These are phyloP conservation scores for Apiotrichum laibachii DNA, from an alignment of 1,284 basidiomycete species.

Conservation along the genomic window DNA sequence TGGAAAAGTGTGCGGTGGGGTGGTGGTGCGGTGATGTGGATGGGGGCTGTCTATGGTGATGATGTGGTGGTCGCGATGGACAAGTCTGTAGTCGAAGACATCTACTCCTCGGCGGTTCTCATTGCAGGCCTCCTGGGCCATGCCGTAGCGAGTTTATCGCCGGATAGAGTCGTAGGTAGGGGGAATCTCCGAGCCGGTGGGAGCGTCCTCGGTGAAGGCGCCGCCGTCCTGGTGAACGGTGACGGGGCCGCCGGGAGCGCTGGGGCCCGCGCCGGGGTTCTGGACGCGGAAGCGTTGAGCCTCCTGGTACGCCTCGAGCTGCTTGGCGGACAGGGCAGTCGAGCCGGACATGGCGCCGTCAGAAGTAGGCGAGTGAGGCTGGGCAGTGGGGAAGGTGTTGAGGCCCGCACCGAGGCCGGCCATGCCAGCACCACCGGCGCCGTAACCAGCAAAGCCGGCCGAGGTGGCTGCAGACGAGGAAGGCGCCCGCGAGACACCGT, in stretches of 20 bases:
- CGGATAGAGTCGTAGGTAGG: constrained; percentile 42
- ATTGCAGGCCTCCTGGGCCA: too few species aligned
- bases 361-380: too few species aligned
- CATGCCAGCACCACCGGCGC: constrained; percentile 25
- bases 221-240: constrained; percentile 43
- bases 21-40: background rate
- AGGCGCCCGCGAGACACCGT: constrained; percentile 34
- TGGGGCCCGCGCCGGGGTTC: constrained; percentile 19
- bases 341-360: too few species aligned
- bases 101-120: too few species aligned
- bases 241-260: too few species aligned
- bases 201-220: constrained; percentile 22
- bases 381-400: constrained; percentile 9
- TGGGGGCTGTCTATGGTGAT: background rate
- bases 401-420: constrained; percentile 3
- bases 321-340: constrained; percentile 35
- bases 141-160: too few species aligned
- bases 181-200: constrained; percentile 32
- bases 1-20: background rate
- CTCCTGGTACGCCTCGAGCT: constrained; percentile 45
- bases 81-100: too few species aligned
- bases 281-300: constrained; percentile 36
- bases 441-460: constrained; percentile 44
- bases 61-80: too few species aligned
- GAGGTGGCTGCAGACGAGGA: constrained; percentile 33